These are phyloP conservation scores for Apophysomyces elegans DNA, from an alignment of 371 early-diverging fungal species.

Conservation along the genomic window DNA sequence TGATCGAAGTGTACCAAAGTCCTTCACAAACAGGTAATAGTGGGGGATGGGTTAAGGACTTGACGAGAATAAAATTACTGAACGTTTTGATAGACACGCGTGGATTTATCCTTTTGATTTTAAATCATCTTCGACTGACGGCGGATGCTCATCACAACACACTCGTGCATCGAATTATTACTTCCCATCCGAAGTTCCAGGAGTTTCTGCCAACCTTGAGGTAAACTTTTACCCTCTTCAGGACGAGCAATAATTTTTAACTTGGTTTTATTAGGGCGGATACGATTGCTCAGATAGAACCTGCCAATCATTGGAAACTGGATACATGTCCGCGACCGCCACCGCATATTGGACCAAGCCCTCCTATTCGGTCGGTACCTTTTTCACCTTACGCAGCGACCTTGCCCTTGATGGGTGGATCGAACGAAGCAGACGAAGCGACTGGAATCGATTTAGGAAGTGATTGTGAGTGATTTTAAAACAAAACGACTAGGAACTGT, in stretches of 20 bases:
- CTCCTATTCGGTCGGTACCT: conserved; percentile 40
- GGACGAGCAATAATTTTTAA: background rate
- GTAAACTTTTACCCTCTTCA: conserved; percentile 8
- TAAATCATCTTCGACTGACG: conserved; percentile 45
- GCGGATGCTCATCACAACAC: conserved; percentile 34
- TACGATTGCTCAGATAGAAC: conserved; percentile 39
- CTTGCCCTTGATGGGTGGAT: conserved; percentile 37
- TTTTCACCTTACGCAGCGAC: conserved; percentile 44
- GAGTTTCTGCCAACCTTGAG: conserved; percentile 41
- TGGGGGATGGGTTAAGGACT: background rate
- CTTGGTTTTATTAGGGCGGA: conserved; percentile 18
- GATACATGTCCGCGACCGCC: conserved; percentile 50
- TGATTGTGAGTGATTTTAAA: conserved; percentile 31
- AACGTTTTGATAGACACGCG: conserved; percentile 25
- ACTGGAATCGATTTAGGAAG: conserved; percentile 45
- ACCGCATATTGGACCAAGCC: conserved; percentile 48
- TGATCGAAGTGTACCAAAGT: conserved; percentile 42
- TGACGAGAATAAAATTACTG: background rate
- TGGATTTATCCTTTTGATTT: conserved; percentile 42
- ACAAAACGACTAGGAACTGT: background rate
- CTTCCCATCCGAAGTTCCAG: conserved; percentile 29
- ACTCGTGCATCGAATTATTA: conserved; percentile 28
- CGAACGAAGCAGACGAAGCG: conserved; percentile 23
- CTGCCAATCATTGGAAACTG: conserved; percentile 40
- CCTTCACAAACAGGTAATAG: conserved; percentile 31